Conservation (phyloP, 148 eudicot species). For the Agrostemma githago region DNA sequence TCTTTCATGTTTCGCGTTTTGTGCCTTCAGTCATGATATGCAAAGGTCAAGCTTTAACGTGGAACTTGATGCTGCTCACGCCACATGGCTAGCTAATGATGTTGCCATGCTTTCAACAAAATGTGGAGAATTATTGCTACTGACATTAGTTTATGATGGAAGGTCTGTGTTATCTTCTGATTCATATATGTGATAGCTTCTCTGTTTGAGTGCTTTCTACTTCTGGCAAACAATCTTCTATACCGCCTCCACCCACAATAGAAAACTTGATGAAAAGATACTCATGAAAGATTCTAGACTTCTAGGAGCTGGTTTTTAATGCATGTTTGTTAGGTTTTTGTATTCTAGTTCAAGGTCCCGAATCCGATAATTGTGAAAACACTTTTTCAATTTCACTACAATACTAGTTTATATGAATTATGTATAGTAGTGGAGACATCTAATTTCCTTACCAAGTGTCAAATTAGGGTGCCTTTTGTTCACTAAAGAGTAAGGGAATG, state of each 20-base stretch:
- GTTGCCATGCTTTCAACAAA: slow-evolving; percentile 90
- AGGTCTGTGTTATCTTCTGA: slow-evolving; percentile 42
- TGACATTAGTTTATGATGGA: slow-evolving; percentile 94
- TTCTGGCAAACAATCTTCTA: too few relatives aligned
- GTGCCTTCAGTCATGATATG: slow-evolving; percentile 68
- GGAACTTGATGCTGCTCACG: slow-evolving; percentile 97
- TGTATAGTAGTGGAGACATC: background rate
- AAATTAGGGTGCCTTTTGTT: background rate
- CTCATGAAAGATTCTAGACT: background rate
- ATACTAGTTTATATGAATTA: background rate
- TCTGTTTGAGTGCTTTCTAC: background rate
- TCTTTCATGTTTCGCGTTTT: background rate
- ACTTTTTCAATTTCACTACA: background rate
- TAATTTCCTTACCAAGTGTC: background rate
- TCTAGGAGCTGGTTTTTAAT: background rate
- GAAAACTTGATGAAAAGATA: background rate
- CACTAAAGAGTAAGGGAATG: too few relatives aligned
- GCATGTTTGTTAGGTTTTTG: background rate
- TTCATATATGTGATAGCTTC: slow-evolving; percentile 5
- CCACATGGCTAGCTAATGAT: slow-evolving; percentile 91
- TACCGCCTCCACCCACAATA: background rate
- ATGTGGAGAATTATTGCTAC: slow-evolving; percentile 81
- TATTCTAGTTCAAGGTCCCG: background rate
- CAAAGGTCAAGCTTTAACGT: slow-evolving; percentile 67
- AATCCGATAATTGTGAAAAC: background rate